A percentile compares a stretch with the other conserved stretches of the same genome.
Evolutionary conservation across 2,329 filamentous ascomycete genomes (phyloP).

Genomic region (Elsinoe batatas): DNA sequence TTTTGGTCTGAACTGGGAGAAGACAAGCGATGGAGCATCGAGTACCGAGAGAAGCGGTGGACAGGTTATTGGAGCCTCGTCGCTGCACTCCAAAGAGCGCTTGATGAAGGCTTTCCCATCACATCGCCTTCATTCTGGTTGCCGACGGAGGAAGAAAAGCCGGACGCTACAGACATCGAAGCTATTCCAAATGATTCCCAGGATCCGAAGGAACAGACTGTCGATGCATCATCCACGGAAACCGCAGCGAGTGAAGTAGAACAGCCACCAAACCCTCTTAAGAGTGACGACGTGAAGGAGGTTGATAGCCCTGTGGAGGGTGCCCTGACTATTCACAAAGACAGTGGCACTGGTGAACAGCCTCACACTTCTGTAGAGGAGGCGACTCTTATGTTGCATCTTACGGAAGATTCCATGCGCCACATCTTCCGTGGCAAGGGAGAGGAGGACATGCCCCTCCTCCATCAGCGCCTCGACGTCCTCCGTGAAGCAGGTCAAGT

Average conservation of each 20-base stretch:
- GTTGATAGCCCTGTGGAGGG: no score
- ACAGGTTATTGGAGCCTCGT: conserved; percentile 95
- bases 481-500: conserved; percentile 74
- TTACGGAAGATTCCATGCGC: conserved; percentile 58
- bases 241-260: no score
- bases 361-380: no score
- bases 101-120: conserved; percentile 87
- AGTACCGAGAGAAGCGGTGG: conserved; percentile 72
- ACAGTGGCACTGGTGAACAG: neutral
- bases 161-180: no score
- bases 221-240: no score
- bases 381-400: neutral
- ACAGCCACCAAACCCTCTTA: no score
- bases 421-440: conserved; percentile 82
- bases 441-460: conserved; percentile 75
- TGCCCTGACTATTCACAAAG: no score
- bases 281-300: no score
- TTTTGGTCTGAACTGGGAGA: conserved; percentile 77
- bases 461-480: conserved; percentile 66
- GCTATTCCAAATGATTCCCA: no score
- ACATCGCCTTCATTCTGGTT: conserved; percentile 83
- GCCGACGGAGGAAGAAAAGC: conserved; percentile 48
- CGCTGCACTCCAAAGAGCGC: conserved; percentile 71
- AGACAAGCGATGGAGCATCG: conserved; percentile 67
- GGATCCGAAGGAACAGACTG: no score